phyloP scores from a whole-genome alignment of 2,329 filamentous ascomycete species.

The Coniella vitis region DNA sequence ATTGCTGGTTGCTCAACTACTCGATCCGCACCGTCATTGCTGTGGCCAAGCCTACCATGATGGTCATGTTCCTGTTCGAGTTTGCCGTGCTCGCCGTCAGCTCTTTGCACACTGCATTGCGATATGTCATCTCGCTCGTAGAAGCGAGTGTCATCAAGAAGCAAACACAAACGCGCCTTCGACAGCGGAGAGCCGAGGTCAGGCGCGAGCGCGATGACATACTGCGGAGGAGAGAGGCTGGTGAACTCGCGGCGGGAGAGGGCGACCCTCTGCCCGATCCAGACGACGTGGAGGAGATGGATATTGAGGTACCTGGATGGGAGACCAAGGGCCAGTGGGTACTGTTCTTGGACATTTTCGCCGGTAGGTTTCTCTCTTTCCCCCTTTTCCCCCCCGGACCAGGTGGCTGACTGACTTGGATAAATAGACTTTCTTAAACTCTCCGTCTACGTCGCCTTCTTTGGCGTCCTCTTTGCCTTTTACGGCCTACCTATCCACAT shows the following conservation, averaged over 20 bases:
- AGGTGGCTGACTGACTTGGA: neutral
- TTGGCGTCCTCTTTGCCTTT: constrained; percentile 85
- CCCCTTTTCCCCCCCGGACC: neutral
- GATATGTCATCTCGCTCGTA: constrained; percentile 71
- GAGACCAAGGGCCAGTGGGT: constrained; percentile 92
- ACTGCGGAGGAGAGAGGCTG: constrained; percentile 38
- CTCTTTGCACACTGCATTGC: constrained; percentile 69
- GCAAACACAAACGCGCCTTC: constrained; percentile 65
- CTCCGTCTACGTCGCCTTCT: constrained; percentile 83
- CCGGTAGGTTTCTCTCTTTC: constrained; percentile 47
- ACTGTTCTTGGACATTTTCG: constrained; percentile 77
- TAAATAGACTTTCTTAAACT: constrained; percentile 79
- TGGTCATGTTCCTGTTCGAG: constrained; percentile 99
- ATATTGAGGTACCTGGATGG: constrained; percentile 94
- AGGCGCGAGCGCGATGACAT: constrained; percentile 50
- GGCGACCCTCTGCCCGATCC: constrained; percentile 48
- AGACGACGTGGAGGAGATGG: constrained; percentile 78
- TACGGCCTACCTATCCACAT: constrained; percentile 96
- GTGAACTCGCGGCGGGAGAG: constrained; percentile 40
- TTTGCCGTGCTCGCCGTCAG: constrained; percentile 81
- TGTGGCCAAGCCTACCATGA: constrained; percentile 91
- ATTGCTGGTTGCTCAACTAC: constrained; percentile 73
- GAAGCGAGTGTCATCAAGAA: constrained; percentile 69
- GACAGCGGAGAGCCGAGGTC: constrained; percentile 62
- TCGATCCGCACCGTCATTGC: constrained; percentile 76